phyloP scores from a whole-genome alignment of 371 early-diverging fungal species.

The Vairimorpha apis region DNA sequence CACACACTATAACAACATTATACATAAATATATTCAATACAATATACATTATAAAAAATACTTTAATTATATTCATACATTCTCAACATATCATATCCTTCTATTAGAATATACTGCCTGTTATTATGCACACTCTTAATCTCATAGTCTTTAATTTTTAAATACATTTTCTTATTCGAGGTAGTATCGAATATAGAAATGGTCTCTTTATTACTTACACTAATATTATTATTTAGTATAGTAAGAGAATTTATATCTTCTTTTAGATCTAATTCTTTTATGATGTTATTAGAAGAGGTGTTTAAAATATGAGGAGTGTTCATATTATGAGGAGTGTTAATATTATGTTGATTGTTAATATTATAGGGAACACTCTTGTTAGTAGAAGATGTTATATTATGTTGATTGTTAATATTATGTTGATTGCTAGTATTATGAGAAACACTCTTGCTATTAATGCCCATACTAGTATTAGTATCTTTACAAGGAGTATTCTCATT shows the following conservation, averaged over 20 bases:
- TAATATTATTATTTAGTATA: not conserved
- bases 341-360: too few species aligned
- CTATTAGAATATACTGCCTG: conserved; percentile 4
- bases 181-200: not conserved
- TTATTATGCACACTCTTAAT: not conserved
- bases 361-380: too few species aligned
- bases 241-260: not conserved
- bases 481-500: conserved; percentile 1
- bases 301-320: too few species aligned
- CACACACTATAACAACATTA: not conserved
- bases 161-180: not conserved
- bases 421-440: too few species aligned
- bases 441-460: too few species aligned
- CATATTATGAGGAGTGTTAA: too few species aligned
- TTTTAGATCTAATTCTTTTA: not conserved
- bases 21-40: not conserved
- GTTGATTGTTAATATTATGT: too few species aligned
- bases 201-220: not conserved
- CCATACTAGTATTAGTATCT: too few species aligned
- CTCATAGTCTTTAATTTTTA: not conserved
- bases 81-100: not conserved
- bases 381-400: too few species aligned
- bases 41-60: not conserved
- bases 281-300: too few species aligned
- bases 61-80: conserved; percentile 6